Percentiles rank a stretch among this genome's conserved stretches.
Evolutionary conservation across 116 monocot species (phyloP).

Genomic region (Papilionanthe hybrid): DNA sequence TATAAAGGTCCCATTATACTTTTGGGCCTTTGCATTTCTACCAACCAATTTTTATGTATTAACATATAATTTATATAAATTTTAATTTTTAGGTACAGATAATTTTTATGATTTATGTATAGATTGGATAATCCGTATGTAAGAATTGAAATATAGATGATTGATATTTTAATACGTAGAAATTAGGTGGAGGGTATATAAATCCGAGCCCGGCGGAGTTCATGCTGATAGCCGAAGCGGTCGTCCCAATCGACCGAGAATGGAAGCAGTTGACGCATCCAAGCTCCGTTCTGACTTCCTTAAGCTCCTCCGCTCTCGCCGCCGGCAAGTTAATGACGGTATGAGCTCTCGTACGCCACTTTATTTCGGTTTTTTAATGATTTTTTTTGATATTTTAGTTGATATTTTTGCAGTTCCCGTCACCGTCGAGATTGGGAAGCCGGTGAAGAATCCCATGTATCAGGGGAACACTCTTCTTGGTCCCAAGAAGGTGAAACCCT

Average conservation of each 20-base stretch:
- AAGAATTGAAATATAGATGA: no score
- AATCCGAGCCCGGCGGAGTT: neutral
- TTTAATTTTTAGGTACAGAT: no score
- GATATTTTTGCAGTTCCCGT: slow-evolving; percentile 33
- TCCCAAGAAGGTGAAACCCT: slow-evolving; percentile 26
- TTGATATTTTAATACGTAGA: no score
- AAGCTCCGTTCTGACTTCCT: slow-evolving; percentile 57
- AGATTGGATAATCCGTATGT: no score
- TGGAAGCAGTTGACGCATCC: slow-evolving; percentile 9
- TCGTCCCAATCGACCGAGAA: neutral
- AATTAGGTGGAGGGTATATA: no score
- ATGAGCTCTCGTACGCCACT: neutral
- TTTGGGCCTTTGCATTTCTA: no score
- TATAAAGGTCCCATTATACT: no score
- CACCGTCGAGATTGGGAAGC: slow-evolving; percentile 45
- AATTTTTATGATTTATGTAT: no score
- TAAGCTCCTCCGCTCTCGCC: slow-evolving; percentile 32
- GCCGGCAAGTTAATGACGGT: slow-evolving; percentile 21
- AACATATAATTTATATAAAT: no score
- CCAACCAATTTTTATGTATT: no score
- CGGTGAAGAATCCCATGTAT: slow-evolving; percentile 58
- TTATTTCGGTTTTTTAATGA: neutral
- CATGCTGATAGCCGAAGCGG: neutral
- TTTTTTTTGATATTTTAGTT: neutral
- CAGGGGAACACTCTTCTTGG: slow-evolving; percentile 28